These are phyloP conservation scores for Phanerochaete sordida DNA, from an alignment of 768 basidiomycete genomes.

Conservation along the genomic window DNA sequence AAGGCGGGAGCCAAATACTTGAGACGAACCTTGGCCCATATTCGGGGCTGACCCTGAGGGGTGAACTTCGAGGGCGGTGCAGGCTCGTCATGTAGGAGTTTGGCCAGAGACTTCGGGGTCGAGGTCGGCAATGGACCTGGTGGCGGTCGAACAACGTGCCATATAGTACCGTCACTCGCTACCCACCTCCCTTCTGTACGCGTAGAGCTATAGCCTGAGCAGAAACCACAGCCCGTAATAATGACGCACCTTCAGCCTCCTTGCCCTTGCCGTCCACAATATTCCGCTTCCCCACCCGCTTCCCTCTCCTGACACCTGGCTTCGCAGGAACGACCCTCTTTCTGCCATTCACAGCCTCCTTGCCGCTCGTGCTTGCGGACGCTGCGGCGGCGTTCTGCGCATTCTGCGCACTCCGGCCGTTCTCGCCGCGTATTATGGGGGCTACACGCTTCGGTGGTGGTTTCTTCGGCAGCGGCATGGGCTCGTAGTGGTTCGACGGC, in stretches of 20 bases:
- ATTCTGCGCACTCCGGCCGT: background rate
- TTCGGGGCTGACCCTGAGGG: constrained; percentile 4
- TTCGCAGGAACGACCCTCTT: background rate
- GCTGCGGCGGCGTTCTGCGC: background rate
- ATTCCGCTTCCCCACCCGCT: background rate
- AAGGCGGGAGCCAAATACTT: background rate
- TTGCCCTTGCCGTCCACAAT: background rate
- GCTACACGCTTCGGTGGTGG: background rate
- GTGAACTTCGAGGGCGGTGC: background rate
- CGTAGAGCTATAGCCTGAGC: background rate
- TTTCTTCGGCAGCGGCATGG: background rate
- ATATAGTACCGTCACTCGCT: background rate
- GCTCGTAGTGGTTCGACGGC: background rate
- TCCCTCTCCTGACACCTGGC: background rate
- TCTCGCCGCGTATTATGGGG: background rate
- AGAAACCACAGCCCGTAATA: background rate
- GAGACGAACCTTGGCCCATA: constrained; percentile 13
- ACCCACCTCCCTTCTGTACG: constrained; percentile 2
- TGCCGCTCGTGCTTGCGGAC: background rate
- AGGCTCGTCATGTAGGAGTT: background rate
- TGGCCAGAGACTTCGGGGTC: background rate
- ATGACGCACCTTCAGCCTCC: background rate
- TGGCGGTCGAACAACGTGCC: constrained; percentile 1
- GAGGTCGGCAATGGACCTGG: background rate
- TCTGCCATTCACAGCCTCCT: background rate